Conservation (phyloP, 805 yeast genomes). For the Saturnispora halmiae region DNA sequence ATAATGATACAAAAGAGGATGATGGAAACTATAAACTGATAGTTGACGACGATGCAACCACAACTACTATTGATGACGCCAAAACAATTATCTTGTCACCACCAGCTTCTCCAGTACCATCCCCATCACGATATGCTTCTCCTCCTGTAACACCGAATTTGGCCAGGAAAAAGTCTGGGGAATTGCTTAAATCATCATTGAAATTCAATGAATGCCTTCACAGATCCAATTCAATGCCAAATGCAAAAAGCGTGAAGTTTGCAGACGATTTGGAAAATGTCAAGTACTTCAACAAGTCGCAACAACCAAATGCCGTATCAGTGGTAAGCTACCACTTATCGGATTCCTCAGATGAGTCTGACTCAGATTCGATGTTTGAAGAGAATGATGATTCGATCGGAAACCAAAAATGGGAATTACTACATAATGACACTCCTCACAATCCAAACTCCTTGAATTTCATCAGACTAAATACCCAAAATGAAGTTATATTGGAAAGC, state of each 20-base stretch:
- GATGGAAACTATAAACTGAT: not conserved
- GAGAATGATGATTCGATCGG: conserved; percentile 8
- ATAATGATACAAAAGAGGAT: no score
- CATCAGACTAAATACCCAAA: conserved; percentile 25
- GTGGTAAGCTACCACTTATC: conserved; percentile 14
- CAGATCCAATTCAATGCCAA: conserved; percentile 43
- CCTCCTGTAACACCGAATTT: conserved; percentile 15
- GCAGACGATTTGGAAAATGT: conserved; percentile 52
- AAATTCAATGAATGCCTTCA: conserved; percentile 34
- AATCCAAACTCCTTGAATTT: conserved; percentile 23
- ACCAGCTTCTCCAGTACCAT: not conserved
- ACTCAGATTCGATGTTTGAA: conserved; percentile 17
- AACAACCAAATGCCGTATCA: conserved; percentile 57
- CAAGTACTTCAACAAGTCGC: conserved; percentile 53
- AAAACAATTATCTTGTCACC: not conserved
- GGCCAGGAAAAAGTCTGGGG: conserved; percentile 46
- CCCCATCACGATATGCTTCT: not conserved
- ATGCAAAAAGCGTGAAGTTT: conserved; percentile 52
- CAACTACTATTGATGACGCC: not conserved
- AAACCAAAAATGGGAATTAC: conserved; percentile 23
- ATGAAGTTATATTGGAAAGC: conserved; percentile 28
- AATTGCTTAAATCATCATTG: conserved; percentile 38
- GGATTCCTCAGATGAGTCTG: conserved; percentile 6
- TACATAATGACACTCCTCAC: conserved; percentile 26
- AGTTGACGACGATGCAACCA: not conserved